Conservation (phyloP, 2,329 filamentous ascomycete genomes). For the Fusarium sp. region DNA sequence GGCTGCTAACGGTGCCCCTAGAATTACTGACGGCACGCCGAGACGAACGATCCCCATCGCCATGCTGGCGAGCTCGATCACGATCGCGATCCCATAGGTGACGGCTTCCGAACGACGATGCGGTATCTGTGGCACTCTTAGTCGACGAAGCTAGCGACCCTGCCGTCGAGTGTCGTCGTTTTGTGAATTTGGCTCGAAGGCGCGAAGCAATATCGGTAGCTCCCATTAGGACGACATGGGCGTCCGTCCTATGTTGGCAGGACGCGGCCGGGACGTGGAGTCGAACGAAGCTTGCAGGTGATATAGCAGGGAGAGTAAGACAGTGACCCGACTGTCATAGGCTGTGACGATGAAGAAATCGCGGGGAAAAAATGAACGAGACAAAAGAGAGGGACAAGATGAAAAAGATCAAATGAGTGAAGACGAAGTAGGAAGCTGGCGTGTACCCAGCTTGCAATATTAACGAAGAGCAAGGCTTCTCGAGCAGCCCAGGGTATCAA, state of each 20-base stretch:
- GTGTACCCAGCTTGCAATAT: slow-evolving; percentile 39
- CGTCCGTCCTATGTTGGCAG: slow-evolving; percentile 25
- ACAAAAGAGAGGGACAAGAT: slow-evolving; percentile 19
- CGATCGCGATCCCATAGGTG: slow-evolving; percentile 48
- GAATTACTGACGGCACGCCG: slow-evolving; percentile 44
- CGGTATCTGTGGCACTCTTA: slow-evolving; percentile 43
- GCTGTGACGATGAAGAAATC: slow-evolving; percentile 4
- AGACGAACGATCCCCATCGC: slow-evolving; percentile 37
- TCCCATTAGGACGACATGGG: slow-evolving; percentile 57
- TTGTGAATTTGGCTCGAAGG: slow-evolving; percentile 63
- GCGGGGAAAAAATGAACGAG: not conserved
- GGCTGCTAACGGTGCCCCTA: slow-evolving; percentile 42
- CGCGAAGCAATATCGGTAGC: slow-evolving; percentile 61
- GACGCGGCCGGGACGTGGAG: slow-evolving; percentile 27
- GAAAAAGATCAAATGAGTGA: slow-evolving; percentile 20
- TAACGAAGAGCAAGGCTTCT: slow-evolving; percentile 34
- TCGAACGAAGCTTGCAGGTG: slow-evolving; percentile 19
- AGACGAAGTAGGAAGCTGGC: slow-evolving; percentile 17
- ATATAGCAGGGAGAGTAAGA: slow-evolving; percentile 33
- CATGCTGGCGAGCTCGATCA: slow-evolving; percentile 38
- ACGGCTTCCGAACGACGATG: slow-evolving; percentile 46
- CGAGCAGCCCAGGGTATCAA: slow-evolving; percentile 32
- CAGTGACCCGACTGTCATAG: slow-evolving; percentile 14
- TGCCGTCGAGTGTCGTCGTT: slow-evolving; percentile 59
- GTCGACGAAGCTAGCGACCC: slow-evolving; percentile 57